Evolutionary conservation across 176 grass and related monocot species (phyloP), one percentile per base, ranked within the genome.

Genomic region (Aechmea fasciata): DNA sequence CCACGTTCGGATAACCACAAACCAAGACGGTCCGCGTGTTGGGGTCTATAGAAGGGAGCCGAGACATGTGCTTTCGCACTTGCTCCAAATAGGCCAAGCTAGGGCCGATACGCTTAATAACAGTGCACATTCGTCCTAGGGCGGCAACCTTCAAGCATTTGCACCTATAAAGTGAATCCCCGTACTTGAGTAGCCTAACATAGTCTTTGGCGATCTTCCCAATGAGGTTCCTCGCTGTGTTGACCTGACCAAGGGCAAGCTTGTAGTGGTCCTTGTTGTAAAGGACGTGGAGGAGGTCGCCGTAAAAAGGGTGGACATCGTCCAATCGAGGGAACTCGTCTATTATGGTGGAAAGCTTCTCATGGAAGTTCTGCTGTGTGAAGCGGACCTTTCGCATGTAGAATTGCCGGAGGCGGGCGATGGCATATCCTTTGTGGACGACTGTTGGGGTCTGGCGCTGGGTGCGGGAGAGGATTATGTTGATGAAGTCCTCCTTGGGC

Each of bases 261-360:
- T 91, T 91, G 85, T 87, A 91, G 69, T 91, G 88, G 77, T 91
- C 88, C 68, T 91, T 91, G 71, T 91, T 88, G 29, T 91, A 91
- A 7, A 91, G 82, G 29, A 91, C 84, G 57, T 88, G 88, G 3
- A 88, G 85, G 54, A 91, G 81, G 77, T 91, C 88, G 17, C 82
- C 81, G 2, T 88, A 88, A 68, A 91, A 91, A 49, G 88, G 88
- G 6, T 91, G 84, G 53, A 91, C 82, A 48, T 74, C 85, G 71
- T 91, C 88, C 52, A 91, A 28, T 0, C 85, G 72, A 20, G 88
- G 88, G 9, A 91, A 88, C 12, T 88, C 89, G 68, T 91, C 89
- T 0, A 91, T 85, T 69, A 91, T 87, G 11, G 78, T 79, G 9
- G 82, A 80, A 5, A 88, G 85, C 78, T 91, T 91, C 50, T 91